Conservation (phyloP, 1,284 basidiomycete genomes). For the Moniliophthora roreri region DNA sequence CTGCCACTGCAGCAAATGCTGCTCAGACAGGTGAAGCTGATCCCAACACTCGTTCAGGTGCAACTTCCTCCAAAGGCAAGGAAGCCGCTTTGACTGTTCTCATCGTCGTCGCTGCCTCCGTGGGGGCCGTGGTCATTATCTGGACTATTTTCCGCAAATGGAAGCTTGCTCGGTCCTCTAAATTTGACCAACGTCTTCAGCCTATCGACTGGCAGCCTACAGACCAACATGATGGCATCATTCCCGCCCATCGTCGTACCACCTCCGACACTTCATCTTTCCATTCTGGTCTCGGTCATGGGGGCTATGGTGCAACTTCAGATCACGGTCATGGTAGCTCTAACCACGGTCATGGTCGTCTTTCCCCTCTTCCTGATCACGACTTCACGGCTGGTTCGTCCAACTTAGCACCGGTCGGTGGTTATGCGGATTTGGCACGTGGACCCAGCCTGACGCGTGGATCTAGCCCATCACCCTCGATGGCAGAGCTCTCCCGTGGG, state of each 20-base stretch:
- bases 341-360: constrained; percentile 24
- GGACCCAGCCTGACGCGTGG: constrained; percentile 35
- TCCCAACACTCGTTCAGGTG: constrained; percentile 20
- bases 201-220: constrained; percentile 83
- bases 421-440: constrained; percentile 78
- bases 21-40: constrained; percentile 24
- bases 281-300: constrained; percentile 59
- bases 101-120: constrained; percentile 66
- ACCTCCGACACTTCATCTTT: constrained; percentile 67
- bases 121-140: constrained; percentile 68
- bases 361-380: constrained; percentile 60
- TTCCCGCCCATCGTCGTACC: constrained; percentile 50
- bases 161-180: constrained; percentile 80
- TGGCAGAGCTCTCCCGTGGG: constrained; percentile 24
- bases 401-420: constrained; percentile 63
- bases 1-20: constrained; percentile 16
- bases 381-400: constrained; percentile 77
- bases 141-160: constrained; percentile 92
- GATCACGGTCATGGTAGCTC: constrained; percentile 23
- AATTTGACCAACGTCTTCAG: constrained; percentile 80
- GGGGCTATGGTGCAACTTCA: constrained; percentile 26
- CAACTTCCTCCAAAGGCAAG: constrained; percentile 43
- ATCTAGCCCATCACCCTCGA: too few relatives aligned
- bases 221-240: constrained; percentile 40
- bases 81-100: constrained; percentile 71